These are phyloP conservation scores for Schwanniomyces vanrijiae DNA, from an alignment of 805 yeast genomes.

Conservation along the genomic window DNA sequence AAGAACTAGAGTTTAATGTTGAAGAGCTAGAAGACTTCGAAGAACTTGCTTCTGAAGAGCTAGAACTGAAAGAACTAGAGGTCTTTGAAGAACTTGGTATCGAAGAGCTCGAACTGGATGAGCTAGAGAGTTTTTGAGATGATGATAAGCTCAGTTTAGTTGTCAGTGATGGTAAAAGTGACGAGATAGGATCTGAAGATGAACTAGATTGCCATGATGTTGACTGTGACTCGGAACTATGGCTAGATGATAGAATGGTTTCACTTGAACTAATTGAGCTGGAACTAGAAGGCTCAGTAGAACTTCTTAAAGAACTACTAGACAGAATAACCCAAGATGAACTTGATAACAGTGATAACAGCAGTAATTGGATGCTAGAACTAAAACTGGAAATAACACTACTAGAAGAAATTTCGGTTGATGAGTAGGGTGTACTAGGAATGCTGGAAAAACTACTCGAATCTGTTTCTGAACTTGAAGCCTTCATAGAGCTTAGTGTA, in stretches of 20 bases:
- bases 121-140: conserved; percentile 1
- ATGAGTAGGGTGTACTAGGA: neutral
- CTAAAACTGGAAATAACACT: neutral
- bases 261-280: neutral
- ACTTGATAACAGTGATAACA: neutral
- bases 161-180: conserved; percentile 3
- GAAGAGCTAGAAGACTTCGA: conserved; percentile 4
- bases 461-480: neutral
- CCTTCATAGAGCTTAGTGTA: neutral
- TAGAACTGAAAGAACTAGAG: conserved; percentile 1
- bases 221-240: neutral
- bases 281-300: neutral
- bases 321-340: neutral
- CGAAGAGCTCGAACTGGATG: conserved; percentile 6
- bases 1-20: conserved; percentile 3
- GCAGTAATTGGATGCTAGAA: neutral
- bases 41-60: conserved; percentile 1
- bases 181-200: conserved; percentile 4
- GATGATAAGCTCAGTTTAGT: neutral
- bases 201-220: conserved; percentile 6
- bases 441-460: neutral
- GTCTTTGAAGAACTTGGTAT: conserved; percentile 3
- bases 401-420: neutral
- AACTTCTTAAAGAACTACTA: neutral
- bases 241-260: neutral